These are phyloP conservation scores for Hibiscus tridactylites DNA, from an alignment of 345 rosid species.

Conservation along the genomic window DNA sequence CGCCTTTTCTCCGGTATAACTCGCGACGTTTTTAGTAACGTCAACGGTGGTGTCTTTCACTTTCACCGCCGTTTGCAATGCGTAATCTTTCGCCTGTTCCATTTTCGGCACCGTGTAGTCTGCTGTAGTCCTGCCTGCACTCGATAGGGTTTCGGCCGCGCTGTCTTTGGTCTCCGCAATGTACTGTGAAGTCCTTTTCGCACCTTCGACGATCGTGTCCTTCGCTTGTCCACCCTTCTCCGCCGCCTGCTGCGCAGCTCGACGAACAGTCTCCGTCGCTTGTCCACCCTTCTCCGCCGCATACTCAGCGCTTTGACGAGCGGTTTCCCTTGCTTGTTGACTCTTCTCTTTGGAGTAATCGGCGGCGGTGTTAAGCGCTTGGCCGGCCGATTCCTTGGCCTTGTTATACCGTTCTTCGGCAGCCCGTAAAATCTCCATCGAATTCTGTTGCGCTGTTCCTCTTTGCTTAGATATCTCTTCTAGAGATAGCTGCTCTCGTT, in stretches of 20 bases:
- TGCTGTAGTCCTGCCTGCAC: conserved; percentile 14
- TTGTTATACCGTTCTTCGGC: conserved; percentile 48
- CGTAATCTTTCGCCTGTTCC: conserved; percentile 25
- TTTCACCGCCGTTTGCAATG: not conserved
- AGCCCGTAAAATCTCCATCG: conserved; percentile 34
- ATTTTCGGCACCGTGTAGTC: conserved; percentile 14
- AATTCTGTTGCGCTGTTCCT: conserved; percentile 46
- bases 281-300: not conserved
- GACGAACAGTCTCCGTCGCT: not conserved
- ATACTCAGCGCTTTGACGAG: not conserved
- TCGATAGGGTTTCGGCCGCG: conserved; percentile 15
- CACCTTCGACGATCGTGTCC: conserved; percentile 25
- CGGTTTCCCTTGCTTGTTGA: conserved; percentile 20
- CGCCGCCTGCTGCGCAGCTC: not conserved
- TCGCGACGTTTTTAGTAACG: conserved; percentile 18
- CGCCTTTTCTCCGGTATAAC: conserved; percentile 22
- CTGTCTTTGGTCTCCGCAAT: conserved; percentile 24
- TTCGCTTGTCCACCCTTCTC: conserved; percentile 42
- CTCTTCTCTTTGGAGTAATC: conserved; percentile 17
- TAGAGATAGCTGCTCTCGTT: conserved; percentile 21
- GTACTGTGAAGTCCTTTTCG: conserved; percentile 20
- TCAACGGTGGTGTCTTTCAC: conserved; percentile 8
- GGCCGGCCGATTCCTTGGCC: conserved; percentile 27
- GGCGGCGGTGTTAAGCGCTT: conserved; percentile 1
- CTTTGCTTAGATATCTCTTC: conserved; percentile 42